Evolutionary conservation across 176 grass and related monocot genomes (phyloP), one percentile per base, ranked within the genome.

Genomic region (Ampelocalamus luodianensis): DNA sequence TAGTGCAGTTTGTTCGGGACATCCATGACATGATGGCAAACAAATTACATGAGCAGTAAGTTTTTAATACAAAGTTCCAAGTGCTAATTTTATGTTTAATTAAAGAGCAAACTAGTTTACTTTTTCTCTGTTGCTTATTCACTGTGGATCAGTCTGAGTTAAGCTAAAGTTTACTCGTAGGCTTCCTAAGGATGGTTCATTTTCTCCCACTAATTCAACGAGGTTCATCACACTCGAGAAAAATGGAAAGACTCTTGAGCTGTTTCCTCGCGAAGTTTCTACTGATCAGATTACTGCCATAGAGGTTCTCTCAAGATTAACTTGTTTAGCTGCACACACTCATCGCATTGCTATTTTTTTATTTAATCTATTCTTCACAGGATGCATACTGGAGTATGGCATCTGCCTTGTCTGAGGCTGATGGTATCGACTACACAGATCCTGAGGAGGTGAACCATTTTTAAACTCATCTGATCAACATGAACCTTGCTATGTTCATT

Each of bases 11-110:
- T 93, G 86, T 98, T 71, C 86, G 88, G 76, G 89, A 95, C 74
- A 95, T 98, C 55, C 96, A 92, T 89, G 91, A 90, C 72, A 95
- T 98, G 96, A 98, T 98, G 96, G 93, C 90, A 80, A 93, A 64
- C 76, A 98, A 85, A 77, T 59, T 86, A 83, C 82, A 90, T 42
- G 79, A 86, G 51, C 83, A 93, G 96, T 98, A 91, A 93, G 93
- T 85, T 87, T 20, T 43, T 54, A 42, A 54, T 24, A 77, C 16
- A 20, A 72, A 59, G 26, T 73, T 83, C 4, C 5, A 81, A 60
- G 40, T 70, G 18, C 15, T 36, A 51, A 27, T 76, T 82, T 83
- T 62, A 72, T 65, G 14, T 36, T 64, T 36, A 17, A 26, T 53
- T 68, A 38, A 29, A 32, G 54, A 72, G 70, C 20, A 55, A n/a